Evolutionary conservation across 2,329 filamentous ascomycete species (phyloP).

Genomic region (Aspergillus pseudoviridinutans): DNA sequence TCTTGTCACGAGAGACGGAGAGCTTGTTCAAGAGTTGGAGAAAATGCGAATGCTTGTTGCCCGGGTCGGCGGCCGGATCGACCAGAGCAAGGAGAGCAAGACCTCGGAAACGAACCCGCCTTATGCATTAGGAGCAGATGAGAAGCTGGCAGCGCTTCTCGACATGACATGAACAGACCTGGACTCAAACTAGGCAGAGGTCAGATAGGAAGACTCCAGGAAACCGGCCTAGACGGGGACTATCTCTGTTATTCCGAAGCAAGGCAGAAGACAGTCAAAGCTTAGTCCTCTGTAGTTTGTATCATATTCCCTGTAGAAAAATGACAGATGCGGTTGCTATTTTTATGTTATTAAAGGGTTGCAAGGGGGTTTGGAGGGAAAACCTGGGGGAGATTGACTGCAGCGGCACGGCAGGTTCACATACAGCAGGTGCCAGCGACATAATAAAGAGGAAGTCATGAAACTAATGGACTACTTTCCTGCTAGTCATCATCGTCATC

Average conservation of each 20-base stretch:
- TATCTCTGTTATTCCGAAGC: neutral
- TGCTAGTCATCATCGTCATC: neutral
- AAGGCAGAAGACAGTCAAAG: neutral
- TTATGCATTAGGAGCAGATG: constrained; percentile 23
- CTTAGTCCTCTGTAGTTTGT: neutral
- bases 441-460: constrained; percentile 5
- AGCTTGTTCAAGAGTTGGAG: constrained; percentile 47
- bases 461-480: constrained; percentile 1
- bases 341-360: constrained; percentile 6
- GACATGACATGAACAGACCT: constrained; percentile 31
- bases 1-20: constrained; percentile 49
- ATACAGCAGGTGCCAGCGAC: constrained; percentile 14
- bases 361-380: constrained; percentile 14
- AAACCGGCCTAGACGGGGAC: neutral
- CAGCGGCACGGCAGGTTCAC: constrained; percentile 5
- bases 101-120: constrained; percentile 16
- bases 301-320: neutral
- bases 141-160: constrained; percentile 36
- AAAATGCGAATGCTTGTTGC: constrained; percentile 47
- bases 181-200: neutral
- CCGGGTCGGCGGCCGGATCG: constrained; percentile 37
- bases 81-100: constrained; percentile 22
- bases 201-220: neutral
- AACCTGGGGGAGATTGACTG: constrained; percentile 8
- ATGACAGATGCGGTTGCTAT: neutral